A percentile compares a stretch with the other conserved stretches of the same genome.
Evolutionary conservation across 306 rosid genomes (phyloP).

Genomic region (Mucuna pruriens): DNA sequence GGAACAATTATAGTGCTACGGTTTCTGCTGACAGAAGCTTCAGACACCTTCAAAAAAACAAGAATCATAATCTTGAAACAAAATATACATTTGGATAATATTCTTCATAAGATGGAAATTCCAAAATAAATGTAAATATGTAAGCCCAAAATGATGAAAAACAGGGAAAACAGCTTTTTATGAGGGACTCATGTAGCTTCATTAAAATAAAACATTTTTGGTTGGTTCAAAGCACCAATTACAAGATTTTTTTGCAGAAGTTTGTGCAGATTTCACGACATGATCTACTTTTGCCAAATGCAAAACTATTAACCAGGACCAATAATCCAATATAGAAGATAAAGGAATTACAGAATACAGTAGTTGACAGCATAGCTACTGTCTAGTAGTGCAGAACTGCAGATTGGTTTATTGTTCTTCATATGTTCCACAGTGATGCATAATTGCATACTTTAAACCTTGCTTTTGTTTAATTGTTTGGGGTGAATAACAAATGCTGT

Average conservation of each 20-base stretch:
- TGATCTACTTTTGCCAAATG: neutral
- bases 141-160: conserved; percentile 26
- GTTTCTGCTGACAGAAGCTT: conserved; percentile 98
- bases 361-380: conserved; percentile 26
- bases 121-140: neutral
- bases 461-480: neutral
- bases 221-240: neutral
- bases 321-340: neutral
- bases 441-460: conserved; percentile 7
- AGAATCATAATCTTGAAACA: conserved; percentile 39
- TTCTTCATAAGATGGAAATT: conserved; percentile 6
- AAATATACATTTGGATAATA: conserved; percentile 22
- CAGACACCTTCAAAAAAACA: conserved; percentile 73
- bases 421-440: conserved; percentile 1
- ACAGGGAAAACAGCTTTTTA: neutral
- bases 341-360: neutral
- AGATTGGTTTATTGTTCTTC: conserved; percentile 7
- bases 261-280: neutral
- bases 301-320: conserved; percentile 9
- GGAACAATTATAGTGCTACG: conserved; percentile 99
- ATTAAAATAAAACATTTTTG: conserved; percentile 15
- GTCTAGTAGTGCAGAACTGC: neutral
- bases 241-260: neutral
- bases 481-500: conserved; percentile 2
- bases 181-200: conserved; percentile 22